A percentile compares a stretch with the other conserved stretches of the same genome.
These are phyloP conservation scores for Lithospermum erythrorhizon DNA, from an alignment of 257 asterid genomes.

Conservation along the genomic window DNA sequence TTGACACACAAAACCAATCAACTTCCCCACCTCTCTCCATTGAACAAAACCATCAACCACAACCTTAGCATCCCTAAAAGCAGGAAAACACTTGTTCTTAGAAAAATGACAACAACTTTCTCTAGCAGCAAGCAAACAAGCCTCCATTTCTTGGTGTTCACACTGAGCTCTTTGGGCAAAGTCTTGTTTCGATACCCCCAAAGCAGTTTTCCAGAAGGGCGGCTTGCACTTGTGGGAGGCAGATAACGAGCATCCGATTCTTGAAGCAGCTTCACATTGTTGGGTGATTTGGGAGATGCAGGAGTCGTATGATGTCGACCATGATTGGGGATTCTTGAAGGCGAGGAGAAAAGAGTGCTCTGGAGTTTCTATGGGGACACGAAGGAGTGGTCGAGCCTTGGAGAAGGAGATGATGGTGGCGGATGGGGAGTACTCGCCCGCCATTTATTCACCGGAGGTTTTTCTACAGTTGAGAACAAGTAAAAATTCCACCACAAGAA, in stretches of 20 bases:
- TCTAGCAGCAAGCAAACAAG: slow-evolving; percentile 42
- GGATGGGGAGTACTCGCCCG: slow-evolving; percentile 56
- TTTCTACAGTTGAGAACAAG: too few relatives aligned
- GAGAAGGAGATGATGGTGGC: slow-evolving; percentile 47
- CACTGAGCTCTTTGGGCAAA: slow-evolving; percentile 54
- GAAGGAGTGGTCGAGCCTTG: slow-evolving; percentile 57
- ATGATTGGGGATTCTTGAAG: slow-evolving; percentile 42
- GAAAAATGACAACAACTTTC: slow-evolving; percentile 46
- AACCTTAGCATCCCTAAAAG: slow-evolving; percentile 53
- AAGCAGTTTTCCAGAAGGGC: slow-evolving; percentile 62
- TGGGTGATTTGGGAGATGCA: slow-evolving; percentile 41
- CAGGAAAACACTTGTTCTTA: slow-evolving; percentile 51
- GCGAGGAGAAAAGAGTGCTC: slow-evolving; percentile 60
- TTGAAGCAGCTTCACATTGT: slow-evolving; percentile 71
- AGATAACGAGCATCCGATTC: slow-evolving; percentile 80
- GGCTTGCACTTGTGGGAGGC: slow-evolving; percentile 74
- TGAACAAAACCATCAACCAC: slow-evolving; percentile 4
- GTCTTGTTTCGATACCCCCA: slow-evolving; percentile 38
- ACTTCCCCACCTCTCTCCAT: too few relatives aligned
- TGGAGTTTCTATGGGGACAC: slow-evolving; percentile 29
- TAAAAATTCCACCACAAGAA: too few relatives aligned
- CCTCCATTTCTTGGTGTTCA: slow-evolving; percentile 72
- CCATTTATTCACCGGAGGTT: too few relatives aligned
- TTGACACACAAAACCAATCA: too few relatives aligned
- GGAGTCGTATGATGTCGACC: slow-evolving; percentile 51